Base-by-base conservation (phyloP, 106 monocot genomes). In the Allium fistulosum region DNA sequence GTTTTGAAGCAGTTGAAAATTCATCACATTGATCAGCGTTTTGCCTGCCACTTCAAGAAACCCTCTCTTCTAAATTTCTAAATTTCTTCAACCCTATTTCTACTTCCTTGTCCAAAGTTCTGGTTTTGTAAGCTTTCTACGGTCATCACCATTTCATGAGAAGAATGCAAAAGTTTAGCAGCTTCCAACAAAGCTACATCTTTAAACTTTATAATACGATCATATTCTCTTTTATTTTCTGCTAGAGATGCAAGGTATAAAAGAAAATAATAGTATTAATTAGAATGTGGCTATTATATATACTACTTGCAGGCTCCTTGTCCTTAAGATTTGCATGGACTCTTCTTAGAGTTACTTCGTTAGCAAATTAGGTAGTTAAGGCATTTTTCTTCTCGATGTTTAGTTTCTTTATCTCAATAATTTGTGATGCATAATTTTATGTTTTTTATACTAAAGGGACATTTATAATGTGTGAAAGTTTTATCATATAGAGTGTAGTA, bases 281-380 rank as follows among this genome's bases (percentile, higher is more conserved):
- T 22, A 22, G 22, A 22, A 22, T 22, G 22, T 22, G 22, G 22
- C 22, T 22, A 22, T 22, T 22, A 57, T 26, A 58, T 22, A 22
- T 22, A 22, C 22, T 1, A 22, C 22, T 0, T 22, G 22, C 0
- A 22, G 0, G 22, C 15, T 78, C 71, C 45, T 78, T 78, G 37
- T 75, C 71, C 27, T 72, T 78, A 61, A 77, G 86, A 49, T 68
- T 18, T 52, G 90, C 71, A 69, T 83, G 78, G 46, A 83, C 59
- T 83, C 90, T 83, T 75, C 86, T 77, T 0, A 90, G 69, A 45
- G 90, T 67, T 46, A 79, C 78, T 81, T 90, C 90, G n/a, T n/a
- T n/a, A 7, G 86, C 86, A 69, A 79, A 90, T 48, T 86, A 83
- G 50, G 81, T 78, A 65, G 83, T 70, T 61, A 83, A 46, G 26